phyloP scores from a whole-genome alignment of 2,329 filamentous ascomycete genomes.

The Colletotrichum orchidophilum region DNA sequence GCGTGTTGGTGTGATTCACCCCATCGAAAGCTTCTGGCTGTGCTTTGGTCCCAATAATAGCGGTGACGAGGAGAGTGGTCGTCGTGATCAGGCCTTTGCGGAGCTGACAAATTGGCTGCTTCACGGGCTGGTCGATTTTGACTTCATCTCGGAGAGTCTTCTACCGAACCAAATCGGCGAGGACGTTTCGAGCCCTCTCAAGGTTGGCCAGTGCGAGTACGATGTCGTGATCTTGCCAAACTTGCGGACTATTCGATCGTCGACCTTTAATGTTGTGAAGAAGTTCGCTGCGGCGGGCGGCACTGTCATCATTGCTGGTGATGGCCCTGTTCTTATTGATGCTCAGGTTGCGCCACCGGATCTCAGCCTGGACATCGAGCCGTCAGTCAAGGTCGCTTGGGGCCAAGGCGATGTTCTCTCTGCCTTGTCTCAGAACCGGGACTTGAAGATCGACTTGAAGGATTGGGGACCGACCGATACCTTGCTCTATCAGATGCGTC shows the following conservation, averaged over 20 bases:
- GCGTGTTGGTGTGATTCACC: conserved; percentile 43
- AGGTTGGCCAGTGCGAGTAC: conserved; percentile 42
- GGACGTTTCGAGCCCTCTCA: conserved; percentile 23
- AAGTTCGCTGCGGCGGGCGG: conserved; percentile 35
- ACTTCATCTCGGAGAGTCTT: conserved; percentile 44
- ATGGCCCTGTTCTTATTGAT: neutral
- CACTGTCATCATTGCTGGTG: conserved; percentile 16
- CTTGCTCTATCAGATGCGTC: conserved; percentile 43
- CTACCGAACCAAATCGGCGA: conserved; percentile 36
- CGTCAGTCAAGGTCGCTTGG: neutral
- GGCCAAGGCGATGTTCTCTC: neutral
- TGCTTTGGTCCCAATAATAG: conserved; percentile 41
- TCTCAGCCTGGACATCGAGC: neutral
- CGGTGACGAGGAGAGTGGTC: conserved; percentile 37
- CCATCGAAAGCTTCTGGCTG: conserved; percentile 46
- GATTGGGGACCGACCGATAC: conserved; percentile 24
- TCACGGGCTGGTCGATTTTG: conserved; percentile 42
- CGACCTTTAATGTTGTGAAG: conserved; percentile 39
- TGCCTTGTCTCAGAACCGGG: neutral
- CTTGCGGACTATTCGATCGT: conserved; percentile 42
- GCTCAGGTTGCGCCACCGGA: neutral
- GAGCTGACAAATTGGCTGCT: conserved; percentile 33
- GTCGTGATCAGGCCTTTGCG: conserved; percentile 39
- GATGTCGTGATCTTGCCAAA: conserved; percentile 43
- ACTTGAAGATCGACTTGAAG: neutral